These are phyloP conservation scores for Isoetes taiwanensis DNA, from an alignment of 75 land plant genomes.

Conservation along the genomic window DNA sequence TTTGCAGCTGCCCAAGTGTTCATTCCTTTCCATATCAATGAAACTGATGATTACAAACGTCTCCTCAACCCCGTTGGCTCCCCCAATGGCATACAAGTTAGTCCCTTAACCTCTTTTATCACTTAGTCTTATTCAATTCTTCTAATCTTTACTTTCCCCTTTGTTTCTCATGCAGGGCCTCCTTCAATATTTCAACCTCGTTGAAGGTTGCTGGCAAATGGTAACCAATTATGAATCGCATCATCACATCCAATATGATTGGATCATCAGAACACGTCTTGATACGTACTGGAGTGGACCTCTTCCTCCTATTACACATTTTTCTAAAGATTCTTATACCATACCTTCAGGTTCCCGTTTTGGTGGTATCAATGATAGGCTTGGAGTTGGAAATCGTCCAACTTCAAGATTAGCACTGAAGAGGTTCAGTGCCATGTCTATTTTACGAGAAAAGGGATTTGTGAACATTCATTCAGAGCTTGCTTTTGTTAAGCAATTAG, in stretches of 20 bases:
- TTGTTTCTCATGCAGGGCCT: not conserved
- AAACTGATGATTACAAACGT: not conserved
- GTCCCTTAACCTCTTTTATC: not conserved
- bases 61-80: not conserved
- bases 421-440: not conserved
- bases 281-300: not conserved
- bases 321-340: not conserved
- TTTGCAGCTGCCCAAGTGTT: not conserved
- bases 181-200: conserved; percentile 5
- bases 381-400: not conserved
- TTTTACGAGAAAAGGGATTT: not conserved
- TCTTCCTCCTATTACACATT: not conserved
- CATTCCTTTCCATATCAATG: not conserved
- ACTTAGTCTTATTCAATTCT: not conserved
- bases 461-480: conserved; percentile 1
- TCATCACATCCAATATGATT: not conserved
- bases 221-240: not conserved
- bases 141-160: not conserved
- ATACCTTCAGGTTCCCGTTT: not conserved
- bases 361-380: conserved; percentile 4
- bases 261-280: not conserved
- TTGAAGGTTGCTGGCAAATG: not conserved
- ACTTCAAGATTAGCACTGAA: not conserved
- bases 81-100: not conserved
- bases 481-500: not conserved